Base-by-base conservation (phyloP, 768 basidiomycete species). In the Kwoniella sp. region DNA sequence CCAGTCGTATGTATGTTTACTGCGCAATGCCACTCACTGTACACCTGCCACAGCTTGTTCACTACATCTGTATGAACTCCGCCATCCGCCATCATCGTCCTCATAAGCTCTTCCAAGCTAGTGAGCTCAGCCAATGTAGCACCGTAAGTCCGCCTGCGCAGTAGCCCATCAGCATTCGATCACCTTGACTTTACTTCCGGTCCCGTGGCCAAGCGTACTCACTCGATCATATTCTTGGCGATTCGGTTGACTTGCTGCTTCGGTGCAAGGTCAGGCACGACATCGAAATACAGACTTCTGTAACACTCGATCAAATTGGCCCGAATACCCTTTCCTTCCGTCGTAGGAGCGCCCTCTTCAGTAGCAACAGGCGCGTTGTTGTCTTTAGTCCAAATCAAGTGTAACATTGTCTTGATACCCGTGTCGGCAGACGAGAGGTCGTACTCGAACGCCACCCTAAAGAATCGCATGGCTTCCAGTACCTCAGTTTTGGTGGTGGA, bases 141-240 rank as follows among this genome's bases (percentile, higher is more conserved):
- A 17, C 89, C 87, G 74, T 92, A 94, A 0, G 96, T 98, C 46
- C 89, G 83, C 77, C 95, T 98, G 64, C n/a, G n/a, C n/a, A n/a
- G n/a, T n/a, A n/a, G n/a, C n/a, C n/a, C n/a, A n/a, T 44, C 52
- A 48, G 33, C 49, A 59, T 64, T 29, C 25, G 17, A 25, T 64
- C 55, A 64, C 55, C 33, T 12, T n/a, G 10, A 26, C 21, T 10
- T 67, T 87, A 30, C 4, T 26, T 1, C 0, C 29, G 1, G 10
- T 22, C 24, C 10, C 9, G 10, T n/a, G 5, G 10, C 6, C 1
- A 19, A 15, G 0, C 3, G 4, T 9, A 74, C 79, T 67, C 59
- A 96, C 96, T 96, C 91, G 51, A 99, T 91, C 86, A 99, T 90
- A 76, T 98, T 96, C 83, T 92, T 94, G 6, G 95, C 86, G 47